Percentiles rank a stretch among this genome's conserved stretches.
These are phyloP conservation scores for Mucor sp. DNA, from an alignment of 371 early-diverging fungal species.

Conservation along the genomic window DNA sequence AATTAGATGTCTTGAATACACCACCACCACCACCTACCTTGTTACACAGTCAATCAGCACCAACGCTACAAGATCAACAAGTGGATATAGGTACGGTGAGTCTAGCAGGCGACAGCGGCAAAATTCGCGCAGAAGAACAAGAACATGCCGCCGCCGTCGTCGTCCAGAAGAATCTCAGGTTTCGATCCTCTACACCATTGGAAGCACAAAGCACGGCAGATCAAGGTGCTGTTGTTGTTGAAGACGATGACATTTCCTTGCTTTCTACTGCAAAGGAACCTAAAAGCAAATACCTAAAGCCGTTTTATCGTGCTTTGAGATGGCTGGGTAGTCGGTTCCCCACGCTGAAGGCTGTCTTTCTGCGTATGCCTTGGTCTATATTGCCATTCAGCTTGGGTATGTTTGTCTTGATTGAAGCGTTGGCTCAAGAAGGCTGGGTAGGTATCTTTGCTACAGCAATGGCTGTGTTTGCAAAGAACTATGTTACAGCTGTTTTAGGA, in stretches of 20 bases:
- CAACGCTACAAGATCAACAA: neutral
- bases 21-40: neutral
- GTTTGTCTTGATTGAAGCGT: constrained; percentile 80
- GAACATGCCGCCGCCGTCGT: neutral
- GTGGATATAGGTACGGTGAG: neutral
- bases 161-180: neutral
- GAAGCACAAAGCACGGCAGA: neutral
- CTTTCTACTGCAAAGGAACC: neutral
- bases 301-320: neutral
- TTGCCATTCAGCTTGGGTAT: constrained; percentile 81
- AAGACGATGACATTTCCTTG: neutral
- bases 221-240: neutral
- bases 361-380: constrained; percentile 77
- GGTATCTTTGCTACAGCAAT: constrained; percentile 65
- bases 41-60: neutral
- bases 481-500: constrained; percentile 63
- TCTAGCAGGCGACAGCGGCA: neutral
- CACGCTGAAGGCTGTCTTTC: constrained; percentile 49
- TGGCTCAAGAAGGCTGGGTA: constrained; percentile 69
- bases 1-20: neutral
- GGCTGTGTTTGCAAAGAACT: constrained; percentile 54
- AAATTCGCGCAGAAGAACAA: neutral
- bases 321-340: constrained; percentile 38
- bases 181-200: neutral
- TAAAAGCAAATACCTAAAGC: neutral